Evolutionary conservation across 2,329 filamentous ascomycete genomes (phyloP).

Genomic region (Exophiala aquamarina): DNA sequence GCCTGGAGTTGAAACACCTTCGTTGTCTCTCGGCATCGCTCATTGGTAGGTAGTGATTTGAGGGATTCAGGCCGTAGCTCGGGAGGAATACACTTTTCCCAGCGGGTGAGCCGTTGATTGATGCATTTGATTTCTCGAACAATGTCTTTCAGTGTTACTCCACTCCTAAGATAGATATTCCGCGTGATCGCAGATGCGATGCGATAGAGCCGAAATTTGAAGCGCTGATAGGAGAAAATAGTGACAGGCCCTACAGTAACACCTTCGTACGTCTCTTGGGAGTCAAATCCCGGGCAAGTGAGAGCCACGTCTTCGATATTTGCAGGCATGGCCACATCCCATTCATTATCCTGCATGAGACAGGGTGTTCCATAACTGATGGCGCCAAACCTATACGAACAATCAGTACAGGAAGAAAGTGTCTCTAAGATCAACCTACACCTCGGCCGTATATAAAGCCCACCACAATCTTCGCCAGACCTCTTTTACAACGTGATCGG

Average conservation of each 20-base stretch:
- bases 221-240: slow-evolving; percentile 23
- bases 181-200: slow-evolving; percentile 19
- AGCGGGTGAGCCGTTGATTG: slow-evolving; percentile 13
- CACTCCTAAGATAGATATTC: slow-evolving; percentile 15
- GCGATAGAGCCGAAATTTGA: slow-evolving; percentile 20
- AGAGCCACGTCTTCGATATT: slow-evolving; percentile 19
- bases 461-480: slow-evolving; percentile 19
- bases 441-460: slow-evolving; percentile 20
- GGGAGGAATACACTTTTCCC: slow-evolving; percentile 19
- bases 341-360: slow-evolving; percentile 15
- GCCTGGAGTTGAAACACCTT: slow-evolving; percentile 35
- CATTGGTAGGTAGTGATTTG: slow-evolving; percentile 4
- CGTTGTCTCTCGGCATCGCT: slow-evolving; percentile 3
- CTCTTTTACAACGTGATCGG: slow-evolving; percentile 11
- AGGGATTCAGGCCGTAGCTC: slow-evolving; percentile 16
- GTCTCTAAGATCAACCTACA: not conserved
- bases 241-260: slow-evolving; percentile 17
- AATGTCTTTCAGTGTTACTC: slow-evolving; percentile 9
- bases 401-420: not conserved
- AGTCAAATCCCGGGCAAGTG: slow-evolving; percentile 16
- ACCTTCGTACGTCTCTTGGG: slow-evolving; percentile 12
- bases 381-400: slow-evolving; percentile 13
- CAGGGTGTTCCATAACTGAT: slow-evolving; percentile 21
- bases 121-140: slow-evolving; percentile 16
- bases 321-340: slow-evolving; percentile 12